A percentile compares a stretch with the other conserved stretches of the same genome.
phyloP scores from a whole-genome alignment of 306 rosid species.

The Chamaecrista fasciculata region DNA sequence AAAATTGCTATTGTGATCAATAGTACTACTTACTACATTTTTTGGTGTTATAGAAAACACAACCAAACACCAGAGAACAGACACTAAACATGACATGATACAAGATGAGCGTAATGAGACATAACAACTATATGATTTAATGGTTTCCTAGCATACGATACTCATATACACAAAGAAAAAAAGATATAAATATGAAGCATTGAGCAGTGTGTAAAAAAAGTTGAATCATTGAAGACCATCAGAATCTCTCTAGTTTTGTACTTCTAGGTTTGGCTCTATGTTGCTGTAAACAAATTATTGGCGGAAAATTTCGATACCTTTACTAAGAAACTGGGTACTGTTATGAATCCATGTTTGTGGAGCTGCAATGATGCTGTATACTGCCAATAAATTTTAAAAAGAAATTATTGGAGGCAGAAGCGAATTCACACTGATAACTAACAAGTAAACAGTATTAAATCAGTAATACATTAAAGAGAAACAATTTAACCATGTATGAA shows the following conservation, averaged over 20 bases:
- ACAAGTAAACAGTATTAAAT: background rate
- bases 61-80: background rate
- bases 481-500: background rate
- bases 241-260: background rate
- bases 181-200: background rate
- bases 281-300: background rate
- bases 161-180: background rate
- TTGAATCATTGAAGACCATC: background rate
- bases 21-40: background rate
- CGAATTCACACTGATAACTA: slow-evolving; percentile 6
- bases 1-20: background rate
- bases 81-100: background rate
- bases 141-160: background rate
- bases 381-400: slow-evolving; percentile 48
- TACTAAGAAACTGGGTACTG: slow-evolving; percentile 71
- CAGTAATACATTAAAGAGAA: background rate
- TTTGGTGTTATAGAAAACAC: background rate
- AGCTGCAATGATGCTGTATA: slow-evolving; percentile 86
- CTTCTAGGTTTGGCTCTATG: background rate
- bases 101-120: background rate
- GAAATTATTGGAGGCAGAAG: slow-evolving; percentile 20
- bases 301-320: slow-evolving; percentile 52
- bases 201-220: background rate
- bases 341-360: slow-evolving; percentile 59
- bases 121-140: background rate